phyloP scores from a whole-genome alignment of 176 grass and related monocot species.

The Rhipidocladum racemiflorum region DNA sequence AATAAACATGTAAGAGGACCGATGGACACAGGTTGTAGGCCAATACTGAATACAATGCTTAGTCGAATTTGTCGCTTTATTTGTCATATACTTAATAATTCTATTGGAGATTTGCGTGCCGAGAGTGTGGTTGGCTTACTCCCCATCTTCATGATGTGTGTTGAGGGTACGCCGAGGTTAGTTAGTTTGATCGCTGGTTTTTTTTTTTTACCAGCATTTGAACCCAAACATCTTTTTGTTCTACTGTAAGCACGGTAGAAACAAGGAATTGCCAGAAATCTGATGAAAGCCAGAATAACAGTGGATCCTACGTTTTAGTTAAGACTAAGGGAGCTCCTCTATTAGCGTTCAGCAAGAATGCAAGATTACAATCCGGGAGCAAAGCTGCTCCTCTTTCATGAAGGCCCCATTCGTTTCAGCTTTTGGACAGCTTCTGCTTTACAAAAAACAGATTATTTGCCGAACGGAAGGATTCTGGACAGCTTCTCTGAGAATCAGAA shows the following conservation, averaged over 20 bases:
- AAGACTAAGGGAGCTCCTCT: too few species aligned
- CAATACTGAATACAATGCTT: not conserved
- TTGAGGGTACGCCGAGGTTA: not conserved
- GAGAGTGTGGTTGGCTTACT: not conserved
- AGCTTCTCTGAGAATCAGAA: too few species aligned
- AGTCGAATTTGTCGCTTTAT: not conserved
- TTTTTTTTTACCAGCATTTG: not conserved
- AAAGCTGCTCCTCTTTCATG: too few species aligned
- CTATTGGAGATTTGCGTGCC: not conserved
- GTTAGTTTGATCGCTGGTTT: not conserved
- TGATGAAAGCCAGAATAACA: not conserved
- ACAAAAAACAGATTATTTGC: too few species aligned
- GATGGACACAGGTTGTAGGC: not conserved
- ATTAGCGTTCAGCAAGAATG: too few species aligned
- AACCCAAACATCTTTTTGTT: not conserved
- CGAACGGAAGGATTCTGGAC: too few species aligned
- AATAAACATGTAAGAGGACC: constrained; percentile 23
- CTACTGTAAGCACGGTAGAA: not conserved
- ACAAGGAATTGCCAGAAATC: not conserved
- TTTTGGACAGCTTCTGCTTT: too few species aligned
- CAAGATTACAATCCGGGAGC: too few species aligned
- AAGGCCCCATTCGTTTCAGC: too few species aligned
- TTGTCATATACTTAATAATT: not conserved
- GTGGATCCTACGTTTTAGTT: not conserved
- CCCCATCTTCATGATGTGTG: not conserved